A percentile compares a stretch with the other conserved stretches of the same genome.
phyloP scores from a whole-genome alignment of 176 grass and related monocot species.

The Aegilops bicornis region DNA sequence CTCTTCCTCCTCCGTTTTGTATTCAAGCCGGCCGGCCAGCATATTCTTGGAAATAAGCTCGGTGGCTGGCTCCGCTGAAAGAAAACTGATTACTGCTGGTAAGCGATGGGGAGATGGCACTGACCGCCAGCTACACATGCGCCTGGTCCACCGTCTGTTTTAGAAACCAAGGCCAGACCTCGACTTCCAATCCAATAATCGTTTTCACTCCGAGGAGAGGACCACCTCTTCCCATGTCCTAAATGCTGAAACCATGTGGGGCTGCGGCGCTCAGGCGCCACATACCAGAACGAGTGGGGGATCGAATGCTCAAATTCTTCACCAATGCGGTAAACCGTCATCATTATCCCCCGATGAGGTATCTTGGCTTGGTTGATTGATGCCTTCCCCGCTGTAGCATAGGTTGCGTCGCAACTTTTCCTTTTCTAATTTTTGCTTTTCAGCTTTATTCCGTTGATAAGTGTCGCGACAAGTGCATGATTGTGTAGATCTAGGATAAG shows the following conservation, averaged over 20 bases:
- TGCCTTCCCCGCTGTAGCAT: background rate
- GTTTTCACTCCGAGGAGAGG: background rate
- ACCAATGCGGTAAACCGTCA: background rate
- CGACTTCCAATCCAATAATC: background rate
- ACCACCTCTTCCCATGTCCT: background rate
- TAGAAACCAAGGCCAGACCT: background rate
- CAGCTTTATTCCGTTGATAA: background rate
- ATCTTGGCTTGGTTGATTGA: background rate
- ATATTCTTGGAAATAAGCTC: conserved; percentile 32
- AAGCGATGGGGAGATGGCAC: conserved; percentile 28
- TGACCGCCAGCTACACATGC: conserved; percentile 12
- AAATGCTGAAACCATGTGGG: conserved; percentile 10
- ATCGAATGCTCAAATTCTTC: background rate
- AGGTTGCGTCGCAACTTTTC: background rate
- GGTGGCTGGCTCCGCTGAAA: background rate
- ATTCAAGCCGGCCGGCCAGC: background rate
- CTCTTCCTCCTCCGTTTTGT: background rate
- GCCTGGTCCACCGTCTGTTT: conserved; percentile 3
- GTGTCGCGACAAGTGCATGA: background rate
- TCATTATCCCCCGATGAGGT: background rate
- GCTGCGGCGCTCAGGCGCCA: background rate
- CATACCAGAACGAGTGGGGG: background rate
- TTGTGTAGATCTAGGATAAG: background rate
- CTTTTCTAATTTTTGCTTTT: background rate
- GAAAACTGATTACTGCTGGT: conserved; percentile 30